Evolutionary conservation across 2,329 filamentous ascomycete genomes (phyloP), one percentile per base, ranked within the genome.

Genomic region (Teratosphaeria viscida): DNA sequence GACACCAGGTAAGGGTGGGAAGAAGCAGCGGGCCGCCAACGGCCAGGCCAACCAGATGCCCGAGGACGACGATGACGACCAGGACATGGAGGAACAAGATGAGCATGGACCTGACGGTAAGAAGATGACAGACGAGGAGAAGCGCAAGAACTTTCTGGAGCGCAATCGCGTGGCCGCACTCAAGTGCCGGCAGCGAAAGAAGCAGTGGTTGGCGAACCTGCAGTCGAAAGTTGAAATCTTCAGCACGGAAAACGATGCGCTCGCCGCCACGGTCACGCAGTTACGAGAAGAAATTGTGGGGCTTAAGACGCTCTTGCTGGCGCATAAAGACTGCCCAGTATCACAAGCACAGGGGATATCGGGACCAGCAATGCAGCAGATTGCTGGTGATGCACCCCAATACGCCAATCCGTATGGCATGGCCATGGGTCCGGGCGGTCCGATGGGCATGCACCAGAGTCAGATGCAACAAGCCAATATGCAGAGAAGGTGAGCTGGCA

Each of bases 111-210:
- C 80, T 49, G 84, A 87, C 67, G 78, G 79, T 52, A 88, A 85
- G 73, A 96, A 96, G 79, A 95, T 96, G 90, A 96, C 92, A 0
- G 94, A 97, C 59, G 94, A 97, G 71, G 94, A 99, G 78, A 99
- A 99, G 79, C 84, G 94, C 52, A 96, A 95, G 78, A 99, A 97
- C 73, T 99, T 99, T 74, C 79, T 99, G 2, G 94, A 99, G 72
- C 83, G 94, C 32, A 27, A 26, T 65, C 96, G 94, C 72, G 91
- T 99, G 65, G 94, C 94, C 63, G 94, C 94, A 2, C 80, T 99
- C 61, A 99, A 99, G 72, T 99, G 94, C 75, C 88, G 94, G 62
- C 94, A 99, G 74, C 85, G 94, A 23, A 99, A 99, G 81, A 99
- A 99, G 81, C 94, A 97, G 73, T 99, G 94, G 94, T 83, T 97